A percentile compares a stretch with the other conserved stretches of the same genome.
These are phyloP conservation scores for Podospora conica DNA, from an alignment of 495 filamentous ascomycete species.

Conservation along the genomic window DNA sequence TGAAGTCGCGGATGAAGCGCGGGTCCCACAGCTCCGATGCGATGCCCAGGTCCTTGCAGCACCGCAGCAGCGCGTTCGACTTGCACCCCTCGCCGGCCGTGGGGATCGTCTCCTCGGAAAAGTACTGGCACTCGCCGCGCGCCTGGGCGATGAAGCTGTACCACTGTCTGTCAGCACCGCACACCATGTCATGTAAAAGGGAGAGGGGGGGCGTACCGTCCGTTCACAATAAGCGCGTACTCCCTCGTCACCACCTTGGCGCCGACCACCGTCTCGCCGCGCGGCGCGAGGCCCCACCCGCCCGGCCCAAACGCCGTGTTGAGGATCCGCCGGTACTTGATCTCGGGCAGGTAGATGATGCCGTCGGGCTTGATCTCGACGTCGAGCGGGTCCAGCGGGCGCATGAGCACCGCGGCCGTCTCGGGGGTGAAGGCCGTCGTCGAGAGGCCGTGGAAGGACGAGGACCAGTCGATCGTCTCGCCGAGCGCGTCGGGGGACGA, in stretches of 20 bases:
- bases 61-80: slow-evolving; percentile 92
- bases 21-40: slow-evolving; percentile 97
- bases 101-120: slow-evolving; percentile 85
- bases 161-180: not conserved
- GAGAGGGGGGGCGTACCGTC: slow-evolving; percentile 55
- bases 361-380: slow-evolving; percentile 96
- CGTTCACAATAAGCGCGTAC: slow-evolving; percentile 86
- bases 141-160: slow-evolving; percentile 81
- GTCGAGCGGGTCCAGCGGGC: slow-evolving; percentile 62
- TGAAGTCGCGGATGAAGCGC: slow-evolving; percentile 72
- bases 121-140: slow-evolving; percentile 93
- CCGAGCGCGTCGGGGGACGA: slow-evolving; percentile 32
- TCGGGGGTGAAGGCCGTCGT: slow-evolving; percentile 70
- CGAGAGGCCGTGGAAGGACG: slow-evolving; percentile 84
- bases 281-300: slow-evolving; percentile 87
- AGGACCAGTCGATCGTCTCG: slow-evolving; percentile 76
- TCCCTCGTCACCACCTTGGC: slow-evolving; percentile 85
- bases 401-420: slow-evolving; percentile 62
- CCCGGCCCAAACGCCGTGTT: slow-evolving; percentile 91
- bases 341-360: slow-evolving; percentile 94
- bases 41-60: slow-evolving; percentile 95
- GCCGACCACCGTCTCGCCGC: slow-evolving; percentile 87
- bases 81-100: slow-evolving; percentile 96
- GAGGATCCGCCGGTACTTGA: slow-evolving; percentile 92
- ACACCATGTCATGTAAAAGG: not conserved